Base-by-base conservation (phyloP, 768 basidiomycete species). In the Suillus sp. region DNA sequence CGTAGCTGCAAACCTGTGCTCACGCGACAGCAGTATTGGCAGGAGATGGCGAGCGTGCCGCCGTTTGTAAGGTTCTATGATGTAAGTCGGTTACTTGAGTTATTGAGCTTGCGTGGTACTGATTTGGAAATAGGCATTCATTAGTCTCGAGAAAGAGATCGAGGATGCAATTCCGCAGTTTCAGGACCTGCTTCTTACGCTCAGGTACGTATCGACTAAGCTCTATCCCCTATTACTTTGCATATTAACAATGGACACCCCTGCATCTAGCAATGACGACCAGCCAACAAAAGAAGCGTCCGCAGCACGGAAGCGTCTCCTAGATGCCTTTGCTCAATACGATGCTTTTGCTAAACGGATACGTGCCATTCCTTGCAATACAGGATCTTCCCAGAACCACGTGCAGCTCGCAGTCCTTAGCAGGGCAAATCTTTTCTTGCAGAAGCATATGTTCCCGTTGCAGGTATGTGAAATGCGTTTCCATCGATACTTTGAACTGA, bases 281-380 rank as follows among this genome's bases (percentile, higher is more conserved):
- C 85, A 83, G 57, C 87, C 87, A 2, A 85, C 82, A 5, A 87
- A 84, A 61, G 89, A 91, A 72, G 92, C 90, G 7, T 81, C 84
- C 11, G 78, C 81, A 2, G 83, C 87, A 0, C 87, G 95, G 64
- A 96, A 95, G 72, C 86, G 87, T 4, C 82, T 99, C 34, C 77
- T 99, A 13, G 90, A 93, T 50, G 86, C 89, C 0, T 95, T 98
- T 72, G 84, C 89, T 6, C 89, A 93, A 58, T 98, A 98, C 72
- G 97, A 99, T 70, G 85, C 86, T 47, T 76, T 98, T 16, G 84
- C 95, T 1, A 97, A 96, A 72, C 87, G 89, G 37, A 93, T 99
- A 69, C 86, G 88, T 60, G 80, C 79, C 63, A 78, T 96, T 18
- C 91, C 91, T 0, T 86, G 84, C 64, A 78, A 84, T 0, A 81